Evolutionary conservation across 306 rosid genomes (phyloP).

Genomic region (Vigna nakashimae): DNA sequence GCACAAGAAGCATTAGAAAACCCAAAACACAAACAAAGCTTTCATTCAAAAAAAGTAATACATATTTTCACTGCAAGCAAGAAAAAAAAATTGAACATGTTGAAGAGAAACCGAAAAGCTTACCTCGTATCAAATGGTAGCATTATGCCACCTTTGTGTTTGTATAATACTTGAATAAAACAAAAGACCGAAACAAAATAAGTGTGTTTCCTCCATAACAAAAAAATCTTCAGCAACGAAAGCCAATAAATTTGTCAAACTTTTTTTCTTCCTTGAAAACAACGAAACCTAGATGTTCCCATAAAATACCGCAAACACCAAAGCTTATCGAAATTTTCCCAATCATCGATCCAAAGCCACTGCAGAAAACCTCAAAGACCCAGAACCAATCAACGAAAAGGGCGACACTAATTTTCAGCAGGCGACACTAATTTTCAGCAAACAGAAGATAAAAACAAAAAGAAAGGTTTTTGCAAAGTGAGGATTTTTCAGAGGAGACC

Average conservation of each 20-base stretch:
- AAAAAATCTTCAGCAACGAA: constrained; percentile 47
- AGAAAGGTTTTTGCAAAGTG: constrained; percentile 39
- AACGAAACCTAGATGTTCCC: constrained; percentile 46
- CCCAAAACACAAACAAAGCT: constrained; percentile 34
- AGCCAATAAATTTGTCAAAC: constrained; percentile 27
- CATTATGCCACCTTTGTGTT: constrained; percentile 54
- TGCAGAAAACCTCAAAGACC: constrained; percentile 39
- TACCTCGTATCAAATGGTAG: constrained; percentile 60
- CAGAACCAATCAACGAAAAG: constrained; percentile 45
- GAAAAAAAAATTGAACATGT: not conserved
- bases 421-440: constrained; percentile 40
- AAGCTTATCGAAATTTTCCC: constrained; percentile 31
- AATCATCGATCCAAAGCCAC: constrained; percentile 61
- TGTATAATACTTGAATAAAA: constrained; percentile 53
- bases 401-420: constrained; percentile 40
- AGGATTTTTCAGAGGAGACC: constrained; percentile 33
- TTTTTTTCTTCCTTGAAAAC: constrained; percentile 34
- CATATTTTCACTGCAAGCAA: constrained; percentile 35
- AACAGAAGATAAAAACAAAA: not conserved
- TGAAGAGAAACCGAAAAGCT: constrained; percentile 37
- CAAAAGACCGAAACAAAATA: constrained; percentile 42
- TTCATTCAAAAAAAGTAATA: constrained; percentile 44
- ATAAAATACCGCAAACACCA: constrained; percentile 37
- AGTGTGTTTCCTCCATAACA: constrained; percentile 35
- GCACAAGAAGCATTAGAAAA: constrained; percentile 43